Conservation (phyloP, 139 green algal genomes). For the Volvox reticuliferus region DNA sequence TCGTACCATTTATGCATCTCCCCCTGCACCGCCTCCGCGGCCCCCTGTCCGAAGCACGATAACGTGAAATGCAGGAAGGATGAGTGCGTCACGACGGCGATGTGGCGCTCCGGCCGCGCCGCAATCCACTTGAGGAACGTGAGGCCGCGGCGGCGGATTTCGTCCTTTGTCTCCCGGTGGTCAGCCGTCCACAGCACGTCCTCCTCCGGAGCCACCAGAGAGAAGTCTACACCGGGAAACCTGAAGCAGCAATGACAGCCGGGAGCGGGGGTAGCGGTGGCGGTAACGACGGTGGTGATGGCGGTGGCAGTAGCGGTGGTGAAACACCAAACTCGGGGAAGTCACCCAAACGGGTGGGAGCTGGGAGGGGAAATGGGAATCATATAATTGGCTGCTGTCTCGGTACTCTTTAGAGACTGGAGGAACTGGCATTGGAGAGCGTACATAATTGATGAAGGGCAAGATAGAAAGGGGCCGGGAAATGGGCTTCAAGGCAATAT, state of each 20-base stretch:
- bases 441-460: no score
- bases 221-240: constrained; percentile 68
- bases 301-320: no score
- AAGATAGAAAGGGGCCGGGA: no score
- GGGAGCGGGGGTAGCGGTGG: neutral
- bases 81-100: constrained; percentile 67
- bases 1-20: constrained; percentile 50
- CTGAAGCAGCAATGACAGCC: neutral
- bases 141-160: constrained; percentile 53
- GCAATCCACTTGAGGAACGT: constrained; percentile 37
- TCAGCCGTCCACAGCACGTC: constrained; percentile 63
- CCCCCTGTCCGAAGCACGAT: constrained; percentile 41
- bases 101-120: constrained; percentile 56
- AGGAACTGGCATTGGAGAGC: no score
- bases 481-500: no score
- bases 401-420: no score
- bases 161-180: constrained; percentile 55
- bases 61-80: constrained; percentile 65
- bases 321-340: no score
- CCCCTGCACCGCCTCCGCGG: constrained; percentile 22
- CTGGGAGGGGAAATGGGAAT: no score
- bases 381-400: no score
- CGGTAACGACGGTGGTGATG: no score
- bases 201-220: constrained; percentile 56
- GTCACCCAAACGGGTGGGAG: no score